Conservation (phyloP, 331 rosid species). For the Malus hybrid region DNA sequence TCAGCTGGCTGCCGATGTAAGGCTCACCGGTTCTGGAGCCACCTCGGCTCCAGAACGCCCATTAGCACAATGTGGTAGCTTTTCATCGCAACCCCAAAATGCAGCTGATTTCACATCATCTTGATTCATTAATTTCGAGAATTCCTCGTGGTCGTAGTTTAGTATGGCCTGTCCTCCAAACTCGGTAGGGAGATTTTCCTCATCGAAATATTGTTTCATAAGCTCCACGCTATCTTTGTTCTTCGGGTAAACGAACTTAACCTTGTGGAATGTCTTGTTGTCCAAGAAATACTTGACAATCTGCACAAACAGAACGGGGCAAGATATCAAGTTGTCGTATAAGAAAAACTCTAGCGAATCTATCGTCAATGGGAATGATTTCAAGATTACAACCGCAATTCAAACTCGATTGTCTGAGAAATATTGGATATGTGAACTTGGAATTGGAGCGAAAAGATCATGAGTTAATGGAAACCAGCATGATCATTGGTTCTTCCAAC, state of each 20-base stretch:
- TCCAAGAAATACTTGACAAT: conserved; percentile 43
- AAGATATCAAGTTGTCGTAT: not conserved
- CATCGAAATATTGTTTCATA: conserved; percentile 70
- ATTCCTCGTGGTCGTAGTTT: conserved; percentile 65
- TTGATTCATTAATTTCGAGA: conserved; percentile 54
- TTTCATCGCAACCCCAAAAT: conserved; percentile 38
- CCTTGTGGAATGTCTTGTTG: conserved; percentile 41
- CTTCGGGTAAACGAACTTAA: conserved; percentile 38
- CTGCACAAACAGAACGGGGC: conserved; percentile 2
- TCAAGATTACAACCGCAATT: not conserved
- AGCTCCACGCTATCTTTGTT: conserved; percentile 55
- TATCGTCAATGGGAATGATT: not conserved
- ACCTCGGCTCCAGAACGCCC: conserved; percentile 31
- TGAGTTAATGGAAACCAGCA: not conserved
- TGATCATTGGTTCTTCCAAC: not conserved
- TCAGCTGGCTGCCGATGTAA: conserved; percentile 12
- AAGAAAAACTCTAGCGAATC: too few relatives aligned
- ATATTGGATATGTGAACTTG: not conserved
- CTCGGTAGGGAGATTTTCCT: conserved; percentile 72
- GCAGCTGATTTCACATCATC: conserved; percentile 68
- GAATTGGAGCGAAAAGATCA: not conserved
- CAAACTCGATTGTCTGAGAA: not conserved
- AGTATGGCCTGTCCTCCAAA: conserved; percentile 71
- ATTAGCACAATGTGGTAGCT: conserved; percentile 16
- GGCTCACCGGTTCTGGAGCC: conserved; percentile 27